Evolutionary conservation across 2,329 filamentous ascomycete species (phyloP).

Genomic region (Colletotrichum lupini): DNA sequence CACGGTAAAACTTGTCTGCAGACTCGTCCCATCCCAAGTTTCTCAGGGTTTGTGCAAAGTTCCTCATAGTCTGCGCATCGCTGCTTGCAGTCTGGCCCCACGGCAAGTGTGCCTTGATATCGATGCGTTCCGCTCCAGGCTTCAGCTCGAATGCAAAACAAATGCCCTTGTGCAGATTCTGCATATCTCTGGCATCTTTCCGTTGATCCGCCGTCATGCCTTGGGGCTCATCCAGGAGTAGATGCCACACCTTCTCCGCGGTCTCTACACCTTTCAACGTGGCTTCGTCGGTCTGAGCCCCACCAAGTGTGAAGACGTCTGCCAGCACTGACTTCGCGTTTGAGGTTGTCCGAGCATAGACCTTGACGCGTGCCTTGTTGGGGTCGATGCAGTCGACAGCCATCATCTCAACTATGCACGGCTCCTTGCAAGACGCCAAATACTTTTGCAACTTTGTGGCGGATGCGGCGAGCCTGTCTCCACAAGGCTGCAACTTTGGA

Average conservation of each 20-base stretch:
- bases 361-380: slow-evolving; percentile 39
- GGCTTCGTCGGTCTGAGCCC: slow-evolving; percentile 37
- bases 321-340: slow-evolving; percentile 38
- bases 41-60: slow-evolving; percentile 13
- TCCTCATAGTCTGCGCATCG: slow-evolving; percentile 22
- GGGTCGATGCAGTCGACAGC: slow-evolving; percentile 41
- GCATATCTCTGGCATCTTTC: slow-evolving; percentile 30
- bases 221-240: slow-evolving; percentile 39
- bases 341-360: slow-evolving; percentile 37
- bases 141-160: slow-evolving; percentile 41
- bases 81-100: slow-evolving; percentile 26
- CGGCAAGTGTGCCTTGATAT: slow-evolving; percentile 23
- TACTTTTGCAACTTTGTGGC: slow-evolving; percentile 37
- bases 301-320: slow-evolving; percentile 39
- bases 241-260: slow-evolving; percentile 39
- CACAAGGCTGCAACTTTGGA: slow-evolving; percentile 30
- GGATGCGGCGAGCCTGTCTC: slow-evolving; percentile 25
- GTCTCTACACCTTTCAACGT: slow-evolving; percentile 36
- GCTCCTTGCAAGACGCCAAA: slow-evolving; percentile 28
- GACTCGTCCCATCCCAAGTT: slow-evolving; percentile 17
- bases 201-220: slow-evolving; percentile 26
- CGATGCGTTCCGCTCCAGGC: slow-evolving; percentile 33
- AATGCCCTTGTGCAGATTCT: slow-evolving; percentile 35
- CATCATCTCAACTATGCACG: slow-evolving; percentile 38
- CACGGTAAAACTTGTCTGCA: slow-evolving; percentile 6